phyloP scores from a whole-genome alignment of 2,329 filamentous ascomycete species.

The Lithohypha guttulata region DNA sequence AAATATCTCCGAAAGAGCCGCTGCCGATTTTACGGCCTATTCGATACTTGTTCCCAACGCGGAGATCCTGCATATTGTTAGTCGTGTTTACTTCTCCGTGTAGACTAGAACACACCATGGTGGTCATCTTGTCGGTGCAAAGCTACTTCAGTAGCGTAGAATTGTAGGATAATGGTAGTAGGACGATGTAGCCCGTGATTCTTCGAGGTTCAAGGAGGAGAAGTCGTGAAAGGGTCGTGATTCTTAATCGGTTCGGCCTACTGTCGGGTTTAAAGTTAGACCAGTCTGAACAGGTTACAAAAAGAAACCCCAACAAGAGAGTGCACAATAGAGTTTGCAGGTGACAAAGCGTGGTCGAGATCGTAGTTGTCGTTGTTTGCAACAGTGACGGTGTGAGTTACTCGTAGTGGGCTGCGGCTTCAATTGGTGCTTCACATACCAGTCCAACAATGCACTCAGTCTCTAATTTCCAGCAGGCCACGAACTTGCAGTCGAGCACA shows the following conservation, averaged over 20 bases:
- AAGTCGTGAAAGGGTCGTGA: too few relatives aligned
- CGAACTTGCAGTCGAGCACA: conserved; percentile 7
- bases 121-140: conserved; percentile 44
- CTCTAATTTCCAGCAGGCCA: background rate
- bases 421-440: conserved; percentile 5
- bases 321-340: background rate
- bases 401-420: conserved; percentile 5
- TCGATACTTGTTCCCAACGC: conserved; percentile 98
- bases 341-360: too few relatives aligned
- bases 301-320: background rate
- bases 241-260: conserved; percentile 18
- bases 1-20: conserved; percentile 96
- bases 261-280: conserved; percentile 8
- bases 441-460: background rate
- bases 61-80: conserved; percentile 63
- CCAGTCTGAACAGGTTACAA: too few relatives aligned
- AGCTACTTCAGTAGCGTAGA: too few relatives aligned
- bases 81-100: conserved; percentile 20
- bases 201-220: too few relatives aligned
- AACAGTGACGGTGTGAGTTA: too few relatives aligned
- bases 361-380: too few relatives aligned
- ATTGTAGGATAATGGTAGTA: too few relatives aligned
- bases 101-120: conserved; percentile 43
- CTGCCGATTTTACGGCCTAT: conserved; percentile 99
- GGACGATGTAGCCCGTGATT: too few relatives aligned